Evolutionary conservation across 2,329 filamentous ascomycete genomes (phyloP).

Genomic region (Exophiala calicioides): DNA sequence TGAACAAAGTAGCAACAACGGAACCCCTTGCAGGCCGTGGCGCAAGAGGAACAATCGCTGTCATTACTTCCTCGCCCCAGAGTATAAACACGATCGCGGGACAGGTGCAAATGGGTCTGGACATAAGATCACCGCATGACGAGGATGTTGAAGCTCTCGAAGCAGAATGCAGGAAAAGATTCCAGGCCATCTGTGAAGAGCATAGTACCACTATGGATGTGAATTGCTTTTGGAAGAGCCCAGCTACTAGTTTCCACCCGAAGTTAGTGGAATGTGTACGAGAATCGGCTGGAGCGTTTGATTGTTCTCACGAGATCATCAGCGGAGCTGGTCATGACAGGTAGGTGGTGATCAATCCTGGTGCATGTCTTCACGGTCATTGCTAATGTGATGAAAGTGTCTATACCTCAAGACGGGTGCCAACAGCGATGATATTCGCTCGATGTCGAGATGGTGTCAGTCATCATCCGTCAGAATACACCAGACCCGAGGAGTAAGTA

Average conservation of each 20-base stretch:
- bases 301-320: conserved; percentile 13
- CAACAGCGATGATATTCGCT: conserved; percentile 69
- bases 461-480: conserved; percentile 54
- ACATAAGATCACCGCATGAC: not conserved
- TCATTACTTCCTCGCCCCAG: not conserved
- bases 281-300: conserved; percentile 3
- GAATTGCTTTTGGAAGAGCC: conserved; percentile 11
- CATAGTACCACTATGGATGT: conserved; percentile 3
- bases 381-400: not conserved
- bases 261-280: conserved; percentile 14
- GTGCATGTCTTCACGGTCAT: not conserved
- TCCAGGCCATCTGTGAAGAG: conserved; percentile 8
- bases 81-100: conserved; percentile 1
- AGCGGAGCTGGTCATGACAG: conserved; percentile 18
- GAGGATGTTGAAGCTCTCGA: conserved; percentile 4
- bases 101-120: conserved; percentile 1
- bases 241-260: conserved; percentile 10
- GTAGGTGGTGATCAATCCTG: conserved; percentile 1
- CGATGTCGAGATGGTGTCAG: conserved; percentile 63
- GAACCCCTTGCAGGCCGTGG: not conserved
- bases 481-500: conserved; percentile 15
- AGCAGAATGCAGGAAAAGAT: conserved; percentile 3
- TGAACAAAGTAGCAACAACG: not conserved
- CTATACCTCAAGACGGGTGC: conserved; percentile 33
- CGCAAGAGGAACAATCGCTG: conserved; percentile 1